Base-by-base conservation (phyloP, 2,329 filamentous ascomycete genomes). In the Spiromastix sp. region DNA sequence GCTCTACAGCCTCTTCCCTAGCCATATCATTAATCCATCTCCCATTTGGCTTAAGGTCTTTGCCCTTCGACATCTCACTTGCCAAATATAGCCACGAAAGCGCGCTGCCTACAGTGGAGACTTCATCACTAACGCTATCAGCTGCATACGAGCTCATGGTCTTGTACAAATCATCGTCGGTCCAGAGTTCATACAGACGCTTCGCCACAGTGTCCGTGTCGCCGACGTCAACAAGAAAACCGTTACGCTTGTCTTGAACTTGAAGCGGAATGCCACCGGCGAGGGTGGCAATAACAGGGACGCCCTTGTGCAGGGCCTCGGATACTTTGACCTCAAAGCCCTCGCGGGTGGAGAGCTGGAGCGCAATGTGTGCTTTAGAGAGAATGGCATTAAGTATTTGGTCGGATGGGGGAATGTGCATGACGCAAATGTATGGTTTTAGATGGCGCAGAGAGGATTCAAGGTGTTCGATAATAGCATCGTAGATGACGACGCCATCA, bases 301-400 rank as follows among this genome's bases (percentile, higher is more conserved):
- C 74, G 10, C 83, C 83, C 29, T 85, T 84, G 51, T 87, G 83
- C 15, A 89, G 67, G 1, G 81, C 83, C 58, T 91, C 85, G 0
- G 80, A 85, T 4, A 91, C 82, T 59, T 91, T 91, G 48, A 91
- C 79, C 57, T 91, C 84, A 48, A 91, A 91, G 0, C 84, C 83
- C 53, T 91, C 84, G 22, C 81, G 74, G 0, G 79, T 86, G 2
- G 81, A 87, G 4, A 91, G 73, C 56, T 91, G 84, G 5, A 91
- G 70, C 1, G 79, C 79, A 5, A 86, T 74, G 38, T 79, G 74
- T 1, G 81, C 77, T 32, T 80, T 79, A 24, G 78, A 76, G 42
- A 91, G 70, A 27, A 91, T 64, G 0, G 77, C 74, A 56, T 91
- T 87, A 48, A 91, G 74, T 13, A 86, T 68, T 56, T 91, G 84